Evolutionary conservation across 2,329 filamentous ascomycete species (phyloP), one percentile per base, ranked within the genome.

Genomic region (Nemania sp.): DNA sequence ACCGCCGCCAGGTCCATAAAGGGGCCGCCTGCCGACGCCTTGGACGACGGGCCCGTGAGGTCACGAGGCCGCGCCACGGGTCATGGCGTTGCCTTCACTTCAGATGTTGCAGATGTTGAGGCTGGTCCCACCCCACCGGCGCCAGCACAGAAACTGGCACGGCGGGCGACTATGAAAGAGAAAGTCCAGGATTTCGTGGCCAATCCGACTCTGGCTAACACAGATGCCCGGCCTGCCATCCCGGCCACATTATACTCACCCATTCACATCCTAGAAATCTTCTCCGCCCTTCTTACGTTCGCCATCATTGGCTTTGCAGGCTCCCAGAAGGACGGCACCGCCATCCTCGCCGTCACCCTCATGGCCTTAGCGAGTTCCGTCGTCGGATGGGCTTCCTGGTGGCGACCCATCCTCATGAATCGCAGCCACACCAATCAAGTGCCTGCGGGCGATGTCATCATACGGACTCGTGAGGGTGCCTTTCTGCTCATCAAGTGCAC

Each of bases 381-480:
- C 2, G 79, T 83, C 3, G 83, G 86, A 20, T 80, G 81, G 60
- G 85, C 85, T 9, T 84, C 82, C 2, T 81, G 79, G 71, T 88
- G 86, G 85, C 74, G 76, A 35, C 83, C 85, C 0, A 74, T 81
- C 10, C 76, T 87, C 18, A 83, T 81, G 75, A 77, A 78, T 37
- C 80, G 84, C 21, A 77, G 75, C 50, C 78, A 81, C 54, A 78
- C 71, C 6, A 78, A 79, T 32, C 71, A 77, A 18, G 80, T 86
- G 0, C 85, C 84, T 1, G 67, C 65, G 2, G 85, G 84, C 1
- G 85, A 88, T 63, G 79, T 88, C n/a, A 79, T 87, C 29, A 86
- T 88, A 57, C 79, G 82, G 29, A 87, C 85, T 1, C 80, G 84
- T 5, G 81, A 84, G 65, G 85, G 85, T 1, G 84, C 83, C 1